Evolutionary conservation across 2,329 filamentous ascomycete genomes (phyloP).

Genomic region (Lizonia empirigonia): DNA sequence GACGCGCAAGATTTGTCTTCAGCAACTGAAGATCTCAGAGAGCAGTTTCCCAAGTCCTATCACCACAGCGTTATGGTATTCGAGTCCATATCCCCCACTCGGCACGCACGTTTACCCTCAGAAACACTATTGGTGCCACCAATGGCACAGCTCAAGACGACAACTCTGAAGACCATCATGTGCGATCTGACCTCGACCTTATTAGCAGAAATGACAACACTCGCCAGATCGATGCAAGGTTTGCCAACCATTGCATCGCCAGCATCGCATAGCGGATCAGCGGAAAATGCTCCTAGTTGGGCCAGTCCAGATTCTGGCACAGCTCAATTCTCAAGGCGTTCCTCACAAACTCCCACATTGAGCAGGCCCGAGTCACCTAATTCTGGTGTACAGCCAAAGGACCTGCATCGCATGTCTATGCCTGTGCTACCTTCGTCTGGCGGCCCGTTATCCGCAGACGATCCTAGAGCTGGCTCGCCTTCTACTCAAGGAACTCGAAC

Average conservation of each 20-base stretch:
- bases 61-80: conserved; percentile 82
- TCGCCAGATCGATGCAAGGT: conserved; percentile 56
- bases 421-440: conserved; percentile 61
- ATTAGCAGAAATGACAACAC: conserved; percentile 54
- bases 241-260: conserved; percentile 68
- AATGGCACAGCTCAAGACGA: conserved; percentile 69
- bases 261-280: conserved; percentile 35
- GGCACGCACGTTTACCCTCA: conserved; percentile 58
- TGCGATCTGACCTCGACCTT: conserved; percentile 53
- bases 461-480: conserved; percentile 35
- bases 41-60: conserved; percentile 75
- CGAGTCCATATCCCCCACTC: conserved; percentile 61
- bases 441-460: conserved; percentile 30
- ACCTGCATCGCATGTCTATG: conserved; percentile 79
- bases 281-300: conserved; percentile 39
- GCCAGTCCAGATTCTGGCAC: conserved; percentile 32
- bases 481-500: conserved; percentile 36
- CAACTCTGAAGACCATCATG: conserved; percentile 63
- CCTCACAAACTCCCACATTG: conserved; percentile 36
- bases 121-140: conserved; percentile 75
- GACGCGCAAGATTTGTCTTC: conserved; percentile 54
- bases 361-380: conserved; percentile 42
- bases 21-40: conserved; percentile 72
- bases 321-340: conserved; percentile 34
- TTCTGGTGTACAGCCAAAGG: conserved; percentile 58